These are phyloP conservation scores for Miscanthus lutarioriparius DNA, from an alignment of 176 grass and related monocot genomes.

Conservation along the genomic window DNA sequence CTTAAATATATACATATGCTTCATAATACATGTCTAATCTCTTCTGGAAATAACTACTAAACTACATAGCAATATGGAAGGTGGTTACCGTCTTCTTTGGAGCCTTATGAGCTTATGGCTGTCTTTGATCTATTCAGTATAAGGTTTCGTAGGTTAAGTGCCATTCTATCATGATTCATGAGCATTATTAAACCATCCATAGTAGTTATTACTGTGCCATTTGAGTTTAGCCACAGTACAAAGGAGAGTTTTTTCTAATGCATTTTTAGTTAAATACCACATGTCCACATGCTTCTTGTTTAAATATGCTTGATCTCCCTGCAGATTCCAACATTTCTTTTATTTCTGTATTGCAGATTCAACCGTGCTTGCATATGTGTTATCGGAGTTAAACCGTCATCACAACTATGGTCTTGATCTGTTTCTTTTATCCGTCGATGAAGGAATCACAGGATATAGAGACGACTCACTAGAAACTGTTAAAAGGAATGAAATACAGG, in stretches of 20 bases:
- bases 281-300: slow-evolving; percentile 15
- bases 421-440: slow-evolving; percentile 93
- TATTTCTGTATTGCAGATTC: slow-evolving; percentile 69
- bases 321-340: slow-evolving; percentile 3
- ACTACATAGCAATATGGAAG: background rate
- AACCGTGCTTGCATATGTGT: slow-evolving; percentile 88
- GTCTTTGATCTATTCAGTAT: background rate
- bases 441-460: slow-evolving; percentile 96
- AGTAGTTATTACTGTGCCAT: background rate
- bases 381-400: slow-evolving; percentile 72
- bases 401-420: slow-evolving; percentile 90
- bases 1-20: background rate
- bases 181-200: background rate
- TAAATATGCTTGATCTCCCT: slow-evolving; percentile 22
- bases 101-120: background rate
- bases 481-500: slow-evolving; percentile 99
- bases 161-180: background rate
- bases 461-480: slow-evolving; percentile 98
- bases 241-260: background rate
- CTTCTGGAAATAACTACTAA: background rate
- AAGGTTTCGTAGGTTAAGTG: background rate
- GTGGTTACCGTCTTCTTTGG: background rate
- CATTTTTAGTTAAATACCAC: background rate
- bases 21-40: background rate
- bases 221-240: background rate